Base-by-base conservation (phyloP, 306 rosid genomes). In the Begonia masoniana region DNA sequence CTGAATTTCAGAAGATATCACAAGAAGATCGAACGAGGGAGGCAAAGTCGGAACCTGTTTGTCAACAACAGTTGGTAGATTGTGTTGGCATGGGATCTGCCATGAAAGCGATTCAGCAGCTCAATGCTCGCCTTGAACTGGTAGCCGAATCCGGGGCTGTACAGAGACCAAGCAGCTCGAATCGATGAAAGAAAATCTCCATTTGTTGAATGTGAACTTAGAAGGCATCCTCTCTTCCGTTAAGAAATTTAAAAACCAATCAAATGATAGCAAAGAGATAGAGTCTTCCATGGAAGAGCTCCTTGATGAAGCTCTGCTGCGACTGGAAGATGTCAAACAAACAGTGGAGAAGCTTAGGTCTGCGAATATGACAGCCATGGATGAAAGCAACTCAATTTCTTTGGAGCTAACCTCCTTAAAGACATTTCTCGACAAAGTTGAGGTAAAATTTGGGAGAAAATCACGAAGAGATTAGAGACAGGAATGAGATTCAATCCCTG, bases 281-380 rank as follows among this genome's bases (percentile, higher is more conserved):
- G 39, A 91, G 76, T 68, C 78, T 54, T 74, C 72, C 52, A 81
- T 88, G 26, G 76, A 70, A 61, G 74, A 60, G 55, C 59, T 77
- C 56, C 78, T 67, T 12, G 59, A 54, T 11, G 84, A 81, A 69
- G 79, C 96, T 49, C 72, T 72, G 68, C 66, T 64, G 62, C 96
- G 79, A 67, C 88, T 79, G 52, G 85, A 92, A 63, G 65, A 68
- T 54, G 87, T 95, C 1, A 81, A 81, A 56, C 52, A 49, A 57
- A 69, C 69, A 6, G 80, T 79, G 10, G 99, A 81, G 66, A 58
- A 68, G 14, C 72, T 86, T 46, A 70, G 74, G 63, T 62, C 46
- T 36, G 88, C 85, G 61, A 74, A 76, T 57, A 67, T 55, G 36
- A 78, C 64, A 68, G 62, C 79, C 36, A 58, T 66, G 49, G 82